These are phyloP conservation scores for Omphalea diandra DNA, from an alignment of 441 rosid species.

Conservation along the genomic window DNA sequence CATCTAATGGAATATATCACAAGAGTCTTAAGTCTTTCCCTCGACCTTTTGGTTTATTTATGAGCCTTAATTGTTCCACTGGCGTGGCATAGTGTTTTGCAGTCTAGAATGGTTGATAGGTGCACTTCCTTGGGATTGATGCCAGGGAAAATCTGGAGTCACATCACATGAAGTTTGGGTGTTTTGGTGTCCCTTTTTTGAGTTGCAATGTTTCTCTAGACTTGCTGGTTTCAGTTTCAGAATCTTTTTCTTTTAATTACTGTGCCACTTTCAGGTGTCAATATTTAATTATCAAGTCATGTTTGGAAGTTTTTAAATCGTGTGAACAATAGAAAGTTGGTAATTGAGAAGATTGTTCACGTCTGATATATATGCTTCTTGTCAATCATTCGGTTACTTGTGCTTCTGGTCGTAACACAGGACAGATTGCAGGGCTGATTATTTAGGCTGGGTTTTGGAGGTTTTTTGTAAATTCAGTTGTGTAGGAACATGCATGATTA, in stretches of 20 bases:
- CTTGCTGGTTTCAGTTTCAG: neutral
- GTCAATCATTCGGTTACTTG: neutral
- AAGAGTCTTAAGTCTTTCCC: no score
- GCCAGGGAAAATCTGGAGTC: neutral
- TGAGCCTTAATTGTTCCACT: neutral
- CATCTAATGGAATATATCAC: neutral
- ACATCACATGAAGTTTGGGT: neutral
- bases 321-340: neutral
- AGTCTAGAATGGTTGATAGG: neutral
- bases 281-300: neutral
- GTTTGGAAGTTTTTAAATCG: neutral
- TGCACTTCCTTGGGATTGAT: neutral
- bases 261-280: neutral
- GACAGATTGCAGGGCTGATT: no score
- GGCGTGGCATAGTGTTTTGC: neutral
- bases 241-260: neutral
- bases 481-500: no score
- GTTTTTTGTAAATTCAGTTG: no score
- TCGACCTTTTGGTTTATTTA: neutral
- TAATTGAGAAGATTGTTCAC: neutral
- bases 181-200: neutral
- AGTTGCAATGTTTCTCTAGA: neutral
- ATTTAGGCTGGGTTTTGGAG: no score
- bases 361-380: no score
- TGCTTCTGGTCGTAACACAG: no score